phyloP scores from a whole-genome alignment of 2,329 filamentous ascomycete genomes.

The Xylariaceae sp. region DNA sequence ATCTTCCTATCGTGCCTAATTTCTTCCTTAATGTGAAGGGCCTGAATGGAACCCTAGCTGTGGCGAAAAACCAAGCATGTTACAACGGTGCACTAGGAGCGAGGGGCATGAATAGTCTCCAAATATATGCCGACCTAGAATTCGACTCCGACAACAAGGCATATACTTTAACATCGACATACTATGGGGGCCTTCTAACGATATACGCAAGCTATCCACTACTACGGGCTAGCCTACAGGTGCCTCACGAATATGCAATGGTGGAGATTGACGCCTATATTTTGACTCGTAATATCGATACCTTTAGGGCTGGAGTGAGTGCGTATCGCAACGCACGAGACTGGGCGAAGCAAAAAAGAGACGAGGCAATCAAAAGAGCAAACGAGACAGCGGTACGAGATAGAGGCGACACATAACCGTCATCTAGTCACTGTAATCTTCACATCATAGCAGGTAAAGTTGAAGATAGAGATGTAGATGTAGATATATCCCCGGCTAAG shows the following conservation, averaged over 20 bases:
- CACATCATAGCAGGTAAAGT: not conserved
- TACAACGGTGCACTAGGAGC: slow-evolving; percentile 44
- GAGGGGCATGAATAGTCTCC: no score
- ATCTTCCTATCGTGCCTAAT: no score
- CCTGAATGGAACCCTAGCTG: slow-evolving; percentile 33
- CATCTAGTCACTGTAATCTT: no score
- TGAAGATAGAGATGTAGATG: not conserved
- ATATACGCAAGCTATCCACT: slow-evolving; percentile 10
- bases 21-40: no score
- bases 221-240: not conserved
- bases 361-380: slow-evolving; percentile 11
- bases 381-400: slow-evolving; percentile 3
- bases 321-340: slow-evolving; percentile 21
- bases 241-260: not conserved
- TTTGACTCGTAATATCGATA: not conserved
- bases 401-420: not conserved
- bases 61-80: slow-evolving; percentile 39
- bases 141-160: no score
- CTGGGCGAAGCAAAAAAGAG: slow-evolving; percentile 14
- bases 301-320: not conserved
- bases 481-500: slow-evolving; percentile 1
- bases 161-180: no score
- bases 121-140: no score
- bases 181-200: not conserved
- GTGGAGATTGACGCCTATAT: slow-evolving; percentile 1